Evolutionary conservation across 805 yeast genomes (phyloP), one percentile per base, ranked within the genome.

Genomic region (Kodamaea jinghongensis): DNA sequence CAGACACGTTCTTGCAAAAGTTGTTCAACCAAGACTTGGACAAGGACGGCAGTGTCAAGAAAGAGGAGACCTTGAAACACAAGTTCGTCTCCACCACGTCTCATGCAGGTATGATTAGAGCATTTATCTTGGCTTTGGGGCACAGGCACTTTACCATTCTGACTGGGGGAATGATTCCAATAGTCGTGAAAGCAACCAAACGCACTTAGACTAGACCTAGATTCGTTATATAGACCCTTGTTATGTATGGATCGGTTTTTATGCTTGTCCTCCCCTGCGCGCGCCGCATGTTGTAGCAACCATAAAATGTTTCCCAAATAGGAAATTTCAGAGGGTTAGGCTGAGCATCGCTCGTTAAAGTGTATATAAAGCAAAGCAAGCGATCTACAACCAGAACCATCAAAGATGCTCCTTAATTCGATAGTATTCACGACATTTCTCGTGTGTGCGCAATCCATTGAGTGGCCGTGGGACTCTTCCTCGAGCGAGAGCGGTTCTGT

Each of bases 81-180:
- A 39, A 51, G 15, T 47, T 61, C 30, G 56, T 79, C 26, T 76
- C 74, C 12, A 61, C 75, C 22, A 76, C 84, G 2, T 75, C 82
- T 14, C 85, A 79, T 50, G 78, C 81, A 2, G 85, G 85, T 2
- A 79, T 78, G 31, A 79, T 78, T 25, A 61, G 75, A 39, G 67
- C 78, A 17, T 56, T 73, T 4, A 59, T 79, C 10, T 67, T 78
- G 28, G 81, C 72, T 1, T 50, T 74, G 37, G 65, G 70, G 3
- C 86, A 81, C 53, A 67, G 84, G 41, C 63, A 67, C n/a, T 74
- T 79, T 50, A 68, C 78, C 16, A 71, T 81, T 32, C 73, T 79
- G 23, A 79, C 86, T 1, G 85, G 86, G 6, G 82, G 83, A n/a
- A 72, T 79, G 69, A 75, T 81, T 10, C 80, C 81, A 3, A 64